Evolutionary conservation across 352 stramenopile genomes (phyloP).

Genomic region (Globisporangium cederbergense): DNA sequence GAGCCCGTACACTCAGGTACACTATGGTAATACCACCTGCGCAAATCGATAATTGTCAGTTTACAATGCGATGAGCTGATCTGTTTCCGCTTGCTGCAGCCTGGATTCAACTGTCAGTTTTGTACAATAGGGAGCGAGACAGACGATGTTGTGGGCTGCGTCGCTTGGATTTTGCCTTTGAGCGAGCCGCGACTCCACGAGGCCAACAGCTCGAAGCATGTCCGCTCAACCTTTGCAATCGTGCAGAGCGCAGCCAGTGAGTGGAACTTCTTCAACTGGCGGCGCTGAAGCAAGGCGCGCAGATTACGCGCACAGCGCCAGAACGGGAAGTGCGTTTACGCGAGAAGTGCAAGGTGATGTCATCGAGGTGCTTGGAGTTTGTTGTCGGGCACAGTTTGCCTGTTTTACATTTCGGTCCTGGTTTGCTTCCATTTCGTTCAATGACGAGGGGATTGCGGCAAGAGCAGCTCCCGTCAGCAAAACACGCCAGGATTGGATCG

Average conservation of each 20-base stretch:
- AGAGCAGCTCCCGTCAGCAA: too few species aligned
- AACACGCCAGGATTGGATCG: too few species aligned
- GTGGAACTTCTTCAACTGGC: neutral
- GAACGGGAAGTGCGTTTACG: neutral
- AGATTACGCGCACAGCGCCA: constrained; percentile 1
- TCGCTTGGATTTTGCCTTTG: neutral
- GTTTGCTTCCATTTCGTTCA: too few species aligned
- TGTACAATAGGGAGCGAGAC: neutral
- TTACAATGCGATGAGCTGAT: constrained; percentile 11
- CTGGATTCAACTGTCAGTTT: too few species aligned
- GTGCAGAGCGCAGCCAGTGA: neutral
- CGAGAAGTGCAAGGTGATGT: neutral
- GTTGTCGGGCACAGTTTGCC: too few species aligned
- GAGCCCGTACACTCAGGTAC: neutral
- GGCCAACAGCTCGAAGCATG: too few species aligned
- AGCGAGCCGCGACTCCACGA: too few species aligned
- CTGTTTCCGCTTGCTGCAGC: neutral
- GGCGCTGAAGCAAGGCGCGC: neutral
- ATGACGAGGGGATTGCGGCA: too few species aligned
- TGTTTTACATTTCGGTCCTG: too few species aligned
- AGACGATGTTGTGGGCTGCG: neutral
- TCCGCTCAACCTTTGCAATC: neutral
- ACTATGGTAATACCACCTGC: neutral
- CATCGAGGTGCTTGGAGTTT: neutral
- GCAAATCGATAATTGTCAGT: neutral